These are phyloP conservation scores for Penicillium cinerascens DNA, from an alignment of 495 filamentous ascomycete genomes.

Conservation along the genomic window DNA sequence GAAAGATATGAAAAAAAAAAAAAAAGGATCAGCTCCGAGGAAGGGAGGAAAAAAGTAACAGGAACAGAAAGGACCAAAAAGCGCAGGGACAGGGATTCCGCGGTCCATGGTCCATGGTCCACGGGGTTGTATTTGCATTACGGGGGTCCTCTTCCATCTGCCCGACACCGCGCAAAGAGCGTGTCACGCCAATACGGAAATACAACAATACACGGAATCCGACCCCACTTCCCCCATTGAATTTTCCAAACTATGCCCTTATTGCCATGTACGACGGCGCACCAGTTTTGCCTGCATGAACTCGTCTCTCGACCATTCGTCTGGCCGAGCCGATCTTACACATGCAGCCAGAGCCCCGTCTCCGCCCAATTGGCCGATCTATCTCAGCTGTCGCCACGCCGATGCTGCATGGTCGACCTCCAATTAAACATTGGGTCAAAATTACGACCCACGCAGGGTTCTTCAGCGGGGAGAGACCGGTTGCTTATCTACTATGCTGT, in stretches of 20 bases:
- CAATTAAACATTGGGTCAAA: constrained; percentile 4
- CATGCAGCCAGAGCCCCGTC: neutral
- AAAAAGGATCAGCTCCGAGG: neutral
- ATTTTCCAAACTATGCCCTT: constrained; percentile 2
- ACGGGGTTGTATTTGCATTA: constrained; percentile 3
- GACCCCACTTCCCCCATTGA: neutral
- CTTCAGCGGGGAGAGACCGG: constrained; percentile 5
- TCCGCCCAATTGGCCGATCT: neutral
- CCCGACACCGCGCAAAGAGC: too few species aligned
- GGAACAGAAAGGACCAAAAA: neutral
- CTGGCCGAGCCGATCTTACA: constrained; percentile 2
- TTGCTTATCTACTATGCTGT: neutral
- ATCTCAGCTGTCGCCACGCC: neutral
- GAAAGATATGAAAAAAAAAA: neutral
- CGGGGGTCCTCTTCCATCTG: neutral
- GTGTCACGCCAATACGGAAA: neutral
- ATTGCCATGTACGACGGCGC: neutral
- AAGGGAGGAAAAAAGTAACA: neutral
- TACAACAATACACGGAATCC: neutral
- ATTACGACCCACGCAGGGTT: constrained; percentile 12
- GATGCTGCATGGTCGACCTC: neutral
- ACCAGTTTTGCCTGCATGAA: constrained; percentile 8
- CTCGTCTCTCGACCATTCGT: neutral
- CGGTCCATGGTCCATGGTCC: neutral
- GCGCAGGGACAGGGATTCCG: neutral